phyloP scores from a whole-genome alignment of 805 yeast species.

The Diddensiella transvaalensis region DNA sequence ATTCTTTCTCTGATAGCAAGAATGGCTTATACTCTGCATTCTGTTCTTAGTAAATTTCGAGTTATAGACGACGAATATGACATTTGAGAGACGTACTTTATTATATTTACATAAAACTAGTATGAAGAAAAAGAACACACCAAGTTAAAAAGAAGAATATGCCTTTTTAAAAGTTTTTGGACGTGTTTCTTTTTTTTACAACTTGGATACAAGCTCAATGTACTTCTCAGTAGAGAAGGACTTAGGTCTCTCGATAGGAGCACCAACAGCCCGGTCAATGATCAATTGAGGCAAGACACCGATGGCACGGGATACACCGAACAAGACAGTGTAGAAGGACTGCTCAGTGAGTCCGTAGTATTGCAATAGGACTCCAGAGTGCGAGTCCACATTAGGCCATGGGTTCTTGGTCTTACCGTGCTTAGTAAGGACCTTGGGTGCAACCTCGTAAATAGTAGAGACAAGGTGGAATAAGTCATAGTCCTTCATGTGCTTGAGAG shows the following conservation, averaged over 20 bases:
- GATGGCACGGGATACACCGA: constrained; percentile 83
- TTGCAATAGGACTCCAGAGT: constrained; percentile 80
- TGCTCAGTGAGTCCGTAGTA: constrained; percentile 81
- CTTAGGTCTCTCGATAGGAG: constrained; percentile 85
- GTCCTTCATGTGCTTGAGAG: constrained; percentile 57
- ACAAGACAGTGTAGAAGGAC: constrained; percentile 79
- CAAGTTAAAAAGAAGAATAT: too few relatives aligned
- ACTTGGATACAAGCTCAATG: constrained; percentile 58
- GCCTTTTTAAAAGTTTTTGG: too few relatives aligned
- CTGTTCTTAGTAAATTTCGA: too few relatives aligned
- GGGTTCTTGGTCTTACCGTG: constrained; percentile 92
- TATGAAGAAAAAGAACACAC: too few relatives aligned
- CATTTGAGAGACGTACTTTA: too few relatives aligned
- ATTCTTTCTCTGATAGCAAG: too few relatives aligned
- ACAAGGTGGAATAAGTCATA: constrained; percentile 77
- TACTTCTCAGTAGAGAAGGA: constrained; percentile 92
- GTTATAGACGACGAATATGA: too few relatives aligned
- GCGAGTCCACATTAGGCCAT: constrained; percentile 90
- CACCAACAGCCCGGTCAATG: constrained; percentile 78
- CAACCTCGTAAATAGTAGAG: constrained; percentile 72
- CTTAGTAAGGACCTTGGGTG: constrained; percentile 73
- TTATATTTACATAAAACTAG: too few relatives aligned
- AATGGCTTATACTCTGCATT: too few relatives aligned
- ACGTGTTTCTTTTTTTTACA: too few relatives aligned
- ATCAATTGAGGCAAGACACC: constrained; percentile 85